Evolutionary conservation across 345 rosid species (phyloP), one percentile per base, ranked within the genome.

Genomic region (Heritiera littoralis): DNA sequence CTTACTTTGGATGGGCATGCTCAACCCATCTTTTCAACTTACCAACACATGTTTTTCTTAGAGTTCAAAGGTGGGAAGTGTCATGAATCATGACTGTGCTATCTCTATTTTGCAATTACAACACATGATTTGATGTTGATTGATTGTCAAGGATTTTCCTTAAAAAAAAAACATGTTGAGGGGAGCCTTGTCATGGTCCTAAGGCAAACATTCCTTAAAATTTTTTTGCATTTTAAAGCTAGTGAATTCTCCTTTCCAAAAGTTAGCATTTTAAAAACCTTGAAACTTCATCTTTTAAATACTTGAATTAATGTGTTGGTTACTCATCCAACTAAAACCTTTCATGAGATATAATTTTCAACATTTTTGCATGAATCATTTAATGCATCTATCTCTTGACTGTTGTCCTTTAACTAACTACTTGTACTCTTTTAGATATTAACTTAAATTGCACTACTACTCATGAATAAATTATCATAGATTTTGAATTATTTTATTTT

Each of bases 321-420:
- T 69, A 11, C 73, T 23, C 55, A 5, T 69, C 55, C 73, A 69
- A 10, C 55, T 69, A 69, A 46, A 69, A 46, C 13, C n/a, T 20
- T 69, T 66, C 18, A 45, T 10, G 55, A 28, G 55, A 66, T 43
- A 6, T 43, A 1, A 43, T 43, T 43, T 6, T 43, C 45, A 7
- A 6, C 45, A 43, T 43, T 35, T 35, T 43, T 43, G 45, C 45
- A 43, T 43, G 6, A 6, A 6, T 43, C 45, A 43, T 43, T 7
- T 43, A 43, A 43, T 43, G 45, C 45, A 6, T 6, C 9, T 7
- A 43, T 43, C 45, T 43, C 0, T 40, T 35, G 3, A 35, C 43
- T 40, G 5, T 43, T 43, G 45, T 43, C 45, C 45, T 43, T 43
- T 43, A 6, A 43, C 45, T 6, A 0, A 43, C 6, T 43, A 43